phyloP scores from a whole-genome alignment of 2,329 filamentous ascomycete species.

The Zasmidium angulare region DNA sequence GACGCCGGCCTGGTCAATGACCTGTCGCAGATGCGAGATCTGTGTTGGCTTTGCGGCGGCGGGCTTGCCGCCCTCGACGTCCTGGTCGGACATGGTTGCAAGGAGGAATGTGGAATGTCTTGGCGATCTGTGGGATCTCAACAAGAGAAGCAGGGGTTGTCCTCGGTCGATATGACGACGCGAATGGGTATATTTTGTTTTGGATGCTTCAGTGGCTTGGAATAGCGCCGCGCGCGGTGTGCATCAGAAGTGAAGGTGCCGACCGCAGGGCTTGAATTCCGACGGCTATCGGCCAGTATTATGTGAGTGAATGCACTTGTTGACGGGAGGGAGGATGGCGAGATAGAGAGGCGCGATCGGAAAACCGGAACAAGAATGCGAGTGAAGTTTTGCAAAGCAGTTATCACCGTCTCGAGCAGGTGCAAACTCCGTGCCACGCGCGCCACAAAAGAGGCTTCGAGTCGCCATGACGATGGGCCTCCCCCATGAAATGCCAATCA shows the following conservation, averaged over 20 bases:
- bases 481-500: too few species aligned
- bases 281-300: background rate
- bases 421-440: background rate
- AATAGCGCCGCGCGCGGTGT: background rate
- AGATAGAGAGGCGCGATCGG: background rate
- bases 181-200: background rate
- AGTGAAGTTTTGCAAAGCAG: too few species aligned
- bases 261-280: background rate
- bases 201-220: background rate
- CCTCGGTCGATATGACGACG: background rate
- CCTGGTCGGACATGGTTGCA: constrained; percentile 28
- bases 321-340: background rate
- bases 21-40: constrained; percentile 33
- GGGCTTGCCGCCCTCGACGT: constrained; percentile 32
- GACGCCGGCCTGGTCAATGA: constrained; percentile 34
- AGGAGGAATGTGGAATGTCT: background rate
- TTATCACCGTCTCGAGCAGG: background rate
- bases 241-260: background rate
- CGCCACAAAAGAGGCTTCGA: too few species aligned
- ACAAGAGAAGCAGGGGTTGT: background rate
- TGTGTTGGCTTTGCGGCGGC: constrained; percentile 8
- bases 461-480: background rate
- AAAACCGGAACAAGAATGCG: background rate
- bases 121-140: background rate
- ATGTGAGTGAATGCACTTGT: background rate